A percentile compares a stretch with the other conserved stretches of the same genome.
Conservation (phyloP, 176 grass and related monocot genomes). For the Lolium rigidum region DNA sequence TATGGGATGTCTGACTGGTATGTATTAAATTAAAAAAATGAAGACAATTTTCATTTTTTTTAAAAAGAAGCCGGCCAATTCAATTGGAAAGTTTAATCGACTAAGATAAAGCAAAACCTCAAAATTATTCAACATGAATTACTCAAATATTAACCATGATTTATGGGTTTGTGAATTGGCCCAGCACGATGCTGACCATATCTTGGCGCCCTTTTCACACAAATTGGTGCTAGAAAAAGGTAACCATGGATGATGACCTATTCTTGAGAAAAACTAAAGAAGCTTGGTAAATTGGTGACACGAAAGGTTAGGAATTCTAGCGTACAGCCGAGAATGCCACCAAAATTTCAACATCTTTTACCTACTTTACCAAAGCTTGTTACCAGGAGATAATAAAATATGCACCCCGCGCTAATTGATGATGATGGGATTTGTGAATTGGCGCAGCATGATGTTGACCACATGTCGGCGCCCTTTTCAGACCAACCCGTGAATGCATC, state of each 20-base stretch:
- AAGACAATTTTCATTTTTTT: neutral
- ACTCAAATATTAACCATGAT: neutral
- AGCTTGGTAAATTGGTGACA: neutral
- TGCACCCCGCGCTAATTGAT: neutral
- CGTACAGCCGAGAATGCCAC: neutral
- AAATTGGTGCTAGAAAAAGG: neutral
- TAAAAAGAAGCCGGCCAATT: too few relatives aligned
- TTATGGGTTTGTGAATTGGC: neutral
- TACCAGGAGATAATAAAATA: neutral
- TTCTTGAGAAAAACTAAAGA: neutral
- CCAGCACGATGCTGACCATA: neutral
- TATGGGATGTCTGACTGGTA: neutral
- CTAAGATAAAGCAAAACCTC: neutral
- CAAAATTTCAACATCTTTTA: neutral
- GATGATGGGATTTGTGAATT: neutral
- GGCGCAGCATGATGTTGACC: neutral
- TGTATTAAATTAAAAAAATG: neutral
- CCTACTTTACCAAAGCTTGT: neutral
- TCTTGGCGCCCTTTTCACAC: neutral
- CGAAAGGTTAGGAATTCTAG: neutral
- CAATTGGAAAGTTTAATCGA: neutral
- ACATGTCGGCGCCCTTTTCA: slow-evolving; percentile 8
- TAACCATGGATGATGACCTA: neutral
- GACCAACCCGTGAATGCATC: neutral
- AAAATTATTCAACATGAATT: neutral